Conservation (phyloP, 2,329 filamentous ascomycete genomes). For the Penicillium oxalicum region DNA sequence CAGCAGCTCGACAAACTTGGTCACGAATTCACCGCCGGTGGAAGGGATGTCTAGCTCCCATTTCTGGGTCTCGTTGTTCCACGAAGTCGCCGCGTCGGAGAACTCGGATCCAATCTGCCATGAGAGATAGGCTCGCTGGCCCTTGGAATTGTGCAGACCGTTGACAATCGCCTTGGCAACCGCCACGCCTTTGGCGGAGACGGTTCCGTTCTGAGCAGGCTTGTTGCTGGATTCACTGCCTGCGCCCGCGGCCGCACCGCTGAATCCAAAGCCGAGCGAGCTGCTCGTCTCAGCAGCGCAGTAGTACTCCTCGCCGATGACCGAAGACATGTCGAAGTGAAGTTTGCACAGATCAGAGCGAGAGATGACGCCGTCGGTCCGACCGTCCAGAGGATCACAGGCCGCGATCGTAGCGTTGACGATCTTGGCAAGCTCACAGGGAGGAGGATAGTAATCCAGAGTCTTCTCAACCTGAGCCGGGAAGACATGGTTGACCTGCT, state of each 20-base stretch:
- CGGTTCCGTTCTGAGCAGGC: slow-evolving; percentile 28
- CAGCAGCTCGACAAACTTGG: slow-evolving; percentile 26
- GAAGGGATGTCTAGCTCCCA: slow-evolving; percentile 29
- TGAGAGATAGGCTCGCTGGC: slow-evolving; percentile 38
- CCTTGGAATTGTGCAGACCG: slow-evolving; percentile 38
- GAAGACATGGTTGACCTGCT: slow-evolving; percentile 42
- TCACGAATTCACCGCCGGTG: slow-evolving; percentile 37
- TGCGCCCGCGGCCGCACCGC: slow-evolving; percentile 16
- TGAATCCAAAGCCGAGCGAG: slow-evolving; percentile 26
- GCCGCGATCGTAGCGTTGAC: slow-evolving; percentile 50
- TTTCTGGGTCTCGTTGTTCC: slow-evolving; percentile 20
- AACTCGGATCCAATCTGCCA: slow-evolving; percentile 25
- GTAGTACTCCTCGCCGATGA: slow-evolving; percentile 44
- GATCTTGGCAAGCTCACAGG: slow-evolving; percentile 30
- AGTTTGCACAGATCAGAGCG: slow-evolving; percentile 46
- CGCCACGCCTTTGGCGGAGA: slow-evolving; percentile 23
- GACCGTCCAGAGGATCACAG: slow-evolving; percentile 53
- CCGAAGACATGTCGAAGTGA: slow-evolving; percentile 42
- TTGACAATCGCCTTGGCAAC: slow-evolving; percentile 33
- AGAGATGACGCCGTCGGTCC: slow-evolving; percentile 49
- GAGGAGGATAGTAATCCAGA: slow-evolving; percentile 39
- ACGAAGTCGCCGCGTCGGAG: slow-evolving; percentile 20
- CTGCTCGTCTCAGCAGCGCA: slow-evolving; percentile 33
- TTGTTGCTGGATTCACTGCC: slow-evolving; percentile 18
- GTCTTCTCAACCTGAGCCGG: slow-evolving; percentile 36